Conservation (phyloP, 805 yeast genomes). For the Kluyveromyces lactis region DNA sequence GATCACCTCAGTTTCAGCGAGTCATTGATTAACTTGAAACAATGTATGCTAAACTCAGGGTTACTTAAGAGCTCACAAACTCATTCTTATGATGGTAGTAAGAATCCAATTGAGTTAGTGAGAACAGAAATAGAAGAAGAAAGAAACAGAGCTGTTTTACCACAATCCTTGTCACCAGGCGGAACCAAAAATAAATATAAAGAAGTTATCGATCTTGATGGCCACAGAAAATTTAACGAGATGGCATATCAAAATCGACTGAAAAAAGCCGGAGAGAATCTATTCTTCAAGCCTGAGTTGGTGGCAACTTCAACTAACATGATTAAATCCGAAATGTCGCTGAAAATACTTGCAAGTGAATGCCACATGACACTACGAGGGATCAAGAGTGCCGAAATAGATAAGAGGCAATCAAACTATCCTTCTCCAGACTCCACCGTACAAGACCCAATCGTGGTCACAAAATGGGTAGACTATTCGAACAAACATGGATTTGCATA, state of each 20-base stretch:
- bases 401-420: conserved; percentile 33
- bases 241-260: conserved; percentile 29
- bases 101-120: conserved; percentile 61
- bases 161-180: conserved; percentile 87
- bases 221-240: conserved; percentile 27
- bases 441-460: conserved; percentile 59
- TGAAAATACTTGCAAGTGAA: conserved; percentile 36
- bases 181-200: conserved; percentile 82
- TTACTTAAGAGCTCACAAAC: conserved; percentile 30
- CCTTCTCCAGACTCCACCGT: conserved; percentile 26
- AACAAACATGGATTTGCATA: conserved; percentile 93
- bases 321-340: conserved; percentile 31
- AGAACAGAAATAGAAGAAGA: conserved; percentile 63
- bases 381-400: conserved; percentile 37
- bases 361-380: conserved; percentile 40
- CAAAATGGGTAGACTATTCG: conserved; percentile 97
- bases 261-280: conserved; percentile 28
- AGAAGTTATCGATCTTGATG: conserved; percentile 44
- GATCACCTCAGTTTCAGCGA: conserved; percentile 49
- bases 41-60: conserved; percentile 58
- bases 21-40: conserved; percentile 58
- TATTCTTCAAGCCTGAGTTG: conserved; percentile 20
- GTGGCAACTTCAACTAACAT: conserved; percentile 30
- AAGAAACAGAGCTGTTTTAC: conserved; percentile 61
- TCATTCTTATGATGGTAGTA: conserved; percentile 22